These are phyloP conservation scores for Ulota crispa DNA, from an alignment of 225 moss, liverwort and hornwort genomes.

Conservation along the genomic window DNA sequence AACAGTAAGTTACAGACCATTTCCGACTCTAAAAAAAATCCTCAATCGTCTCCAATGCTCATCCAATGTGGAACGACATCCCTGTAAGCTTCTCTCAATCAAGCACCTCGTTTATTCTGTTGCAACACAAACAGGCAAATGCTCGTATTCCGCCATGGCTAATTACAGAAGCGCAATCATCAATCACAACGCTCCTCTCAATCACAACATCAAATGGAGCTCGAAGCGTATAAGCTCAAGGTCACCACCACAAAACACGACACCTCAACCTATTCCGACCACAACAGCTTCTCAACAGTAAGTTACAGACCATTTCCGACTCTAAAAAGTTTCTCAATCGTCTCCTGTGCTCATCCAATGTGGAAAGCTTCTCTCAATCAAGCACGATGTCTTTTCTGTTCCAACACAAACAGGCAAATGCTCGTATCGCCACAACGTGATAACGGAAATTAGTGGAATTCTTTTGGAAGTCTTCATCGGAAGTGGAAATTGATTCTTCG, in stretches of 20 bases:
- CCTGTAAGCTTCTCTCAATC: background rate
- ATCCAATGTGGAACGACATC: background rate
- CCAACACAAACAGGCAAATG: background rate
- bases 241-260: background rate
- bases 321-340: background rate
- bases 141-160: background rate
- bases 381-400: no score
- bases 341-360: constrained; percentile 1
- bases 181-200: constrained; percentile 6
- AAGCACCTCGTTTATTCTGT: background rate
- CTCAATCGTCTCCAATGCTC: background rate
- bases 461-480: background rate
- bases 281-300: background rate
- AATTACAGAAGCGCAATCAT: background rate
- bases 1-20: background rate
- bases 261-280: background rate
- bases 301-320: background rate
- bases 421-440: background rate
- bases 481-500: background rate
- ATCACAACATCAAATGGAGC: constrained; percentile 8
- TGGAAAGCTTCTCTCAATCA: background rate
- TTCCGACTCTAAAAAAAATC: background rate
- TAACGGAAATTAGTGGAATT: background rate
- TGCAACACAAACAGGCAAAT: background rate
- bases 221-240: background rate